Percentiles rank a stretch among this genome's conserved stretches.
These are phyloP conservation scores for Scenedesmus sp. DNA, from an alignment of 163 green algal species.

Conservation along the genomic window DNA sequence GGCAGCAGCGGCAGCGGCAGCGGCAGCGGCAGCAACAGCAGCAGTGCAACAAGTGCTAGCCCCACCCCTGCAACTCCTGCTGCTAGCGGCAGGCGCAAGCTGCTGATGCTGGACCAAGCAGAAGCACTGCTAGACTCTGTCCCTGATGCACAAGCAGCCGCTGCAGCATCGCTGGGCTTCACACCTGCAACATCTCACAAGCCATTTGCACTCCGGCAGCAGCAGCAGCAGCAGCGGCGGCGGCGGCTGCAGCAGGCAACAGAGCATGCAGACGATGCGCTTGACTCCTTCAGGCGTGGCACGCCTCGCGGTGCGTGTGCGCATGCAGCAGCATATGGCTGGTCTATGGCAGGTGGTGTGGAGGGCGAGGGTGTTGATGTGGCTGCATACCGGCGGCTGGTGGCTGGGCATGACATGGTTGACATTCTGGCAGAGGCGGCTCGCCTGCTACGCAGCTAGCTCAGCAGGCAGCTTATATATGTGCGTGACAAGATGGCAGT, in stretches of 20 bases:
- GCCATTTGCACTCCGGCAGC: neutral
- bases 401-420: conserved; percentile 22
- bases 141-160: neutral
- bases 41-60: neutral
- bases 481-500: no score
- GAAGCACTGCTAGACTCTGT: neutral
- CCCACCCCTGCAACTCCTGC: neutral
- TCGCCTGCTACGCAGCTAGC: conserved; percentile 24
- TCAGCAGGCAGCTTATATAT: no score
- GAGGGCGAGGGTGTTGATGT: neutral
- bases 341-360: neutral
- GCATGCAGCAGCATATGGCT: conserved; percentile 1
- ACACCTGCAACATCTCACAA: neutral
- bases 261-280: neutral
- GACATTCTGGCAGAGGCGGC: conserved; percentile 39
- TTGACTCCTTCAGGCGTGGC: conserved; percentile 18
- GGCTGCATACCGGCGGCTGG: conserved; percentile 5
- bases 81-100: neutral
- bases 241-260: neutral
- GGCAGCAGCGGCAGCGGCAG: neutral
- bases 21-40: neutral
- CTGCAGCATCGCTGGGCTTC: neutral
- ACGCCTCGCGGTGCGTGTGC: conserved; percentile 8
- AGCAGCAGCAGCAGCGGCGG: conserved; percentile 19
- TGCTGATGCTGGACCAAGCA: neutral